A percentile compares a stretch with the other conserved stretches of the same genome.
These are phyloP conservation scores for Porogramme epimiltina DNA, from an alignment of 1,284 basidiomycete species.

Conservation along the genomic window DNA sequence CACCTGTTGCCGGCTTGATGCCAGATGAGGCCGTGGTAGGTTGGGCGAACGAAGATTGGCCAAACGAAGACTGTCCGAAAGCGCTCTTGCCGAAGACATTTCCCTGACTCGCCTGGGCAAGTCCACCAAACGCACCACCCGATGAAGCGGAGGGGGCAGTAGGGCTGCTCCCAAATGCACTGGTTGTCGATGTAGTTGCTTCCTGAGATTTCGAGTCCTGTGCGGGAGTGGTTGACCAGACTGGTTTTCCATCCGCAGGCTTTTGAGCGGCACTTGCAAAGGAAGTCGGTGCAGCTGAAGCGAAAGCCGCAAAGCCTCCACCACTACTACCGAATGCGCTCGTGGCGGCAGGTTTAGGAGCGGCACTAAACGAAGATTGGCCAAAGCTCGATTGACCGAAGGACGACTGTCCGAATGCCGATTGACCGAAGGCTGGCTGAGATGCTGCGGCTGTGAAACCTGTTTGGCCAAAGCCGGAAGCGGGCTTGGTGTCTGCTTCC, in stretches of 20 bases:
- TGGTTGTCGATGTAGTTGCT: not conserved
- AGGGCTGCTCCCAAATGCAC: not conserved
- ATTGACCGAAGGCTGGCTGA: constrained; percentile 30
- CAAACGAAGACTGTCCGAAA: constrained; percentile 37
- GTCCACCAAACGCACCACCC: constrained; percentile 10
- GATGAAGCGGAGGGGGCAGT: not conserved
- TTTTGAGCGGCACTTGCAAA: constrained; percentile 28
- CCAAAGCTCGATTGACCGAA: constrained; percentile 16
- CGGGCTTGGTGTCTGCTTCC: not conserved
- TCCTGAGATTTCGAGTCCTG: constrained; percentile 9
- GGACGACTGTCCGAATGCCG: constrained; percentile 29
- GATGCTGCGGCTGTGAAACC: constrained; percentile 7
- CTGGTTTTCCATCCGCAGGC: constrained; percentile 24
- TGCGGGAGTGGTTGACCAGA: constrained; percentile 17
- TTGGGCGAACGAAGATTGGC: constrained; percentile 31
- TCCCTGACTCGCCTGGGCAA: constrained; percentile 20
- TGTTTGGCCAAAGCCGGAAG: constrained; percentile 5
- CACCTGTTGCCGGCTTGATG: constrained; percentile 5
- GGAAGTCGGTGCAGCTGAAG: constrained; percentile 27
- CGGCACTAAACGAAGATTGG: constrained; percentile 30
- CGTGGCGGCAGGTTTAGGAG: constrained; percentile 8
- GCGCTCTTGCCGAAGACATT: constrained; percentile 36
- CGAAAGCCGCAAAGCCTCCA: constrained; percentile 25
- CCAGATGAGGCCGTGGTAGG: constrained; percentile 27
- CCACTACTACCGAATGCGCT: constrained; percentile 5